phyloP scores from a whole-genome alignment of 306 rosid genomes.

The Trifolium dubium region DNA sequence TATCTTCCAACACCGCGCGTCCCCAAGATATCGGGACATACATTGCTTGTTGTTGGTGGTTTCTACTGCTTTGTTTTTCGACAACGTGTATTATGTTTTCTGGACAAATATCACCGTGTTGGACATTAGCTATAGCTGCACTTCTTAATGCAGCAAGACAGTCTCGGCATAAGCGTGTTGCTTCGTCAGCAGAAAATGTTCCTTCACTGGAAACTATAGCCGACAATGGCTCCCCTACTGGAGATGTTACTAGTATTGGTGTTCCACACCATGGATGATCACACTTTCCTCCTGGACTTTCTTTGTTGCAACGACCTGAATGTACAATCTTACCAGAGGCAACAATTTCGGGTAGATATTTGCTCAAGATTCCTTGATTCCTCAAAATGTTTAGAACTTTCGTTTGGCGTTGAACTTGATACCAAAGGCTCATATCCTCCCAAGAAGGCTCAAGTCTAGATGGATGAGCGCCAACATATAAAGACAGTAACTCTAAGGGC shows the following conservation, averaged over 20 bases:
- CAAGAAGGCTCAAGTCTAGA: slow-evolving; percentile 89
- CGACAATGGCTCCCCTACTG: slow-evolving; percentile 77
- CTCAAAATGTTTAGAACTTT: slow-evolving; percentile 79
- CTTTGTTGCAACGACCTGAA: slow-evolving; percentile 77
- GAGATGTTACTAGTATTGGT: slow-evolving; percentile 87
- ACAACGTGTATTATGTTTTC: slow-evolving; percentile 77
- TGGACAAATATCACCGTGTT: slow-evolving; percentile 88
- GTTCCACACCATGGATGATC: slow-evolving; percentile 95
- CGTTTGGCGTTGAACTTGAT: slow-evolving; percentile 94
- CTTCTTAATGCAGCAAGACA: slow-evolving; percentile 76
- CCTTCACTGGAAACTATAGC: slow-evolving; percentile 63
- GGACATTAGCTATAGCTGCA: slow-evolving; percentile 76
- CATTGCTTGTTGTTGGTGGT: slow-evolving; percentile 31
- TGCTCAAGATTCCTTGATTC: slow-evolving; percentile 73
- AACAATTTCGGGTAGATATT: slow-evolving; percentile 73
- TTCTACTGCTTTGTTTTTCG: slow-evolving; percentile 50
- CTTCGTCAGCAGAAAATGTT: slow-evolving; percentile 70
- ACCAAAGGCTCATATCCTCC: slow-evolving; percentile 99
- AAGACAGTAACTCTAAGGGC: slow-evolving; percentile 59
- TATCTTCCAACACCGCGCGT: slow-evolving; percentile 85
- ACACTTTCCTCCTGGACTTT: slow-evolving; percentile 75
- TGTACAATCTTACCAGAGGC: slow-evolving; percentile 87
- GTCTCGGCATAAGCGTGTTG: slow-evolving; percentile 77
- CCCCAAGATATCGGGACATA: slow-evolving; percentile 91
- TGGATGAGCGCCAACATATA: slow-evolving; percentile 84